Evolutionary conservation across 768 basidiomycete genomes (phyloP), one percentile per base, ranked within the genome.

Genomic region (Kwoniella sp.): DNA sequence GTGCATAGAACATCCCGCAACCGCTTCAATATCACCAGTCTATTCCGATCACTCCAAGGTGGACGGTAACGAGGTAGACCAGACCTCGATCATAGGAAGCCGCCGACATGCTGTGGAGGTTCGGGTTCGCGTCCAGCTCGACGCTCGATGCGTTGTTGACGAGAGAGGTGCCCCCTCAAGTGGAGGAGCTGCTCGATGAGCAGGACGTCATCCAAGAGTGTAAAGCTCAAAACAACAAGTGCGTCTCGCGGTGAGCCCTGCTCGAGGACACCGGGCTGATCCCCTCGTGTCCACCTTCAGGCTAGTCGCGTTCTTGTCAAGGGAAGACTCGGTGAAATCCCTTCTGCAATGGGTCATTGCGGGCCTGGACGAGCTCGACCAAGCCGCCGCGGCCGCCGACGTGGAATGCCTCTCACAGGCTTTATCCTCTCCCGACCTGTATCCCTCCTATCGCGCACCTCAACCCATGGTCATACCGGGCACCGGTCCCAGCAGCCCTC

Each of bases 171-270:
- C 82, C 71, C 7, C 73, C 73, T 12, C 54, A 61, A 19, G 49
- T 98, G 34, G 91, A 95, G 73, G 84, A 88, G 34, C 84, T 98
- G 54, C 80, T 98, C 49, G 89, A 90, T 76, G 89, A 95, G 76
- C 86, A 89, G 69, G 91, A 96, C 72, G 79, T 98, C 38, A 78
- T 98, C 49, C 87, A 88, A 75, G 93, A 98, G 75, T 89, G 90
- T 81, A 96, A 96, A 76, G 80, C 86, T 0, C 87, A 93, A 76
- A 98, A 98, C 69, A 86, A 86, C 33, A 71, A 66, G 71, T 72
- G 47, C 45, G 67, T 62, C 28, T 12, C 11, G 38, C 25, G 40
- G 9, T 45, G n/a, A 9, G 23, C 28, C 15, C 12, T 27, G 7
- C 27, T 38, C 32, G 34, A 27, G 7, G 27, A 46, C 34, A 19